phyloP scores from a whole-genome alignment of 2,329 filamentous ascomycete genomes.

The Polytolypa hystricis region DNA sequence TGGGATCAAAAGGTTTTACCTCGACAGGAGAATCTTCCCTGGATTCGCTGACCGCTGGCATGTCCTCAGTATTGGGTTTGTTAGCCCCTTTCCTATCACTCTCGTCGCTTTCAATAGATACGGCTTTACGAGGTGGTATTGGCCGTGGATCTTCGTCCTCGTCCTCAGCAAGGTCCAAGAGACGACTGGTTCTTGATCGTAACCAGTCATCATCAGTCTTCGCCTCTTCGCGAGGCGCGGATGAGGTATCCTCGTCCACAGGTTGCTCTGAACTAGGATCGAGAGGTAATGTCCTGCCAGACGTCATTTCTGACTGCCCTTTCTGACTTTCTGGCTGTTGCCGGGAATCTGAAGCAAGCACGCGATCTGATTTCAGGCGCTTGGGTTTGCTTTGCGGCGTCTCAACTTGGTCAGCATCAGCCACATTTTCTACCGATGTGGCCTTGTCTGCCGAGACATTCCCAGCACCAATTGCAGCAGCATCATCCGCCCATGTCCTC shows the following conservation, averaged over 20 bases:
- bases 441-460: slow-evolving; percentile 13
- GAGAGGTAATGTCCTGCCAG: not conserved
- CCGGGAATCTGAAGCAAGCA: too few relatives aligned
- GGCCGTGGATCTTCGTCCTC: slow-evolving; percentile 37
- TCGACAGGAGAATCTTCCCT: slow-evolving; percentile 19
- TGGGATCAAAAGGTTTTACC: slow-evolving; percentile 29
- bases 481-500: slow-evolving; percentile 52
- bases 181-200: slow-evolving; percentile 72
- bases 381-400: slow-evolving; percentile 36
- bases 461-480: slow-evolving; percentile 23
- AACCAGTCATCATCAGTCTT: slow-evolving; percentile 80
- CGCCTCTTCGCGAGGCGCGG: slow-evolving; percentile 21
- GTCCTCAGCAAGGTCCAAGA: slow-evolving; percentile 74
- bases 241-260: slow-evolving; percentile 11
- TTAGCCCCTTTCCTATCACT: slow-evolving; percentile 17
- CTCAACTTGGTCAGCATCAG: slow-evolving; percentile 24
- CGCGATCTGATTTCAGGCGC: not conserved
- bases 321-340: not conserved
- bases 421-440: slow-evolving; percentile 15
- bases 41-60: slow-evolving; percentile 6
- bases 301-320: slow-evolving; percentile 4
- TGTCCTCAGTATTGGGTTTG: slow-evolving; percentile 2
- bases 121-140: not conserved
- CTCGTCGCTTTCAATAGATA: slow-evolving; percentile 2
- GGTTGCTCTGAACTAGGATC: slow-evolving; percentile 10